Base-by-base conservation (phyloP, 768 basidiomycete genomes). In the Psilocybe sp. region DNA sequence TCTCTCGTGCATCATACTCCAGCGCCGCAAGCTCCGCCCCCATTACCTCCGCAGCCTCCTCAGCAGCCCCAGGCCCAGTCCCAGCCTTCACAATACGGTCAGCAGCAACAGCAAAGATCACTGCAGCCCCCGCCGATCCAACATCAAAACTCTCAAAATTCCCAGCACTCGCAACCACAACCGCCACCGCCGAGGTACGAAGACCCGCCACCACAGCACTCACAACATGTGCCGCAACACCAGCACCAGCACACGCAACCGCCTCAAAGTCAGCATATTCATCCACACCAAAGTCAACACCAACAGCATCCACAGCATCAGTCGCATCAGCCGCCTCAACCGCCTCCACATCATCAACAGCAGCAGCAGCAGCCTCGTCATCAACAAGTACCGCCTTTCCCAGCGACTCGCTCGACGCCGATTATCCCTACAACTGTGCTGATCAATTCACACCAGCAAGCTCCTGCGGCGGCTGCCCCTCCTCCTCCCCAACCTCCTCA, bases 61-160 rank as follows among this genome's bases (percentile, higher is more conserved):
- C 61, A 54, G 14, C 51, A 63, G 2, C 66, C 64, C 19, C 58
- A 69, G 15, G 70, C 55, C 40, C 51, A 63, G 2, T 65, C 64
- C 19, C 58, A 69, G 15, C 71, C 55, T 43, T 63, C 70, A 13
- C 50, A 62, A 11, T 56, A 49, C 12, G 59, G 57, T 5, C 66
- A 63, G 16, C 47, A 60, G 4, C 67, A 63, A 11, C 59, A 65
- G 12, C 70, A 69, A 14, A 51, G 62, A 5, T 61, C 50, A n/a
- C 62, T 52, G 20, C 61, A 57, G 6, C 59, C 55, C 13, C 64
- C 56, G 14, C 56, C 62, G 16, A 53, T 50, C 16, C 52, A 46
- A 11, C 38, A 49, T 35, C 54, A 56, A 33, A 68, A 62, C 37
- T 63, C 54, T 45, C 59, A 52, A 45, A 43, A 53, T 32, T 63